phyloP scores from a whole-genome alignment of 2,329 filamentous ascomycete species.

The Emergomyces orientalis region DNA sequence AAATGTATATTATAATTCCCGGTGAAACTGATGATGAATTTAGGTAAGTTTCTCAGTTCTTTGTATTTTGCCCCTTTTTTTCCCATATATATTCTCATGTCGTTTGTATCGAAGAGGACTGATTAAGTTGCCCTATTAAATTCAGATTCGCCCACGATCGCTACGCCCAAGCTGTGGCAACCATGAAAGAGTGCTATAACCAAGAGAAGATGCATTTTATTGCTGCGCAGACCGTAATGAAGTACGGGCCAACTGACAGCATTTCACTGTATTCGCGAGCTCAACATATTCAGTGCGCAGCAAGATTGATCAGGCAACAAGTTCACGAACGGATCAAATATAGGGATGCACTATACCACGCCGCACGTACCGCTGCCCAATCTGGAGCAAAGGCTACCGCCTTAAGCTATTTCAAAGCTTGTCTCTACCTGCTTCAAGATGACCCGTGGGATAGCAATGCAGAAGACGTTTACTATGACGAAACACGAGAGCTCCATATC shows the following conservation, averaged over 20 bases:
- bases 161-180: slow-evolving; percentile 65
- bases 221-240: slow-evolving; percentile 71
- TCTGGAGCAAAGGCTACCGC: slow-evolving; percentile 75
- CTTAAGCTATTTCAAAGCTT: slow-evolving; percentile 69
- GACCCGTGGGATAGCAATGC: slow-evolving; percentile 63
- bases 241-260: slow-evolving; percentile 54
- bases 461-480: slow-evolving; percentile 71
- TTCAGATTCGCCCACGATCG: slow-evolving; percentile 74
- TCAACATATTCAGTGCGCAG: slow-evolving; percentile 69
- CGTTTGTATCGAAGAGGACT: not conserved
- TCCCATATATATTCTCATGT: not conserved
- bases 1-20: slow-evolving; percentile 69
- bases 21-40: slow-evolving; percentile 81
- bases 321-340: slow-evolving; percentile 56
- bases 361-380: slow-evolving; percentile 68
- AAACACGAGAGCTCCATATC: slow-evolving; percentile 71
- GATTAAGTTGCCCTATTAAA: not conserved
- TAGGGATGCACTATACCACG: slow-evolving; percentile 66
- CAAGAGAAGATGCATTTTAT: slow-evolving; percentile 80
- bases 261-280: slow-evolving; percentile 63
- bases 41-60: slow-evolving; percentile 31
- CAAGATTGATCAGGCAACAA: slow-evolving; percentile 61
- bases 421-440: slow-evolving; percentile 68
- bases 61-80: slow-evolving; percentile 4
- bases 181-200: slow-evolving; percentile 58